These are phyloP conservation scores for Apiospora hydei DNA, from an alignment of 2,329 filamentous ascomycete species.

Conservation along the genomic window DNA sequence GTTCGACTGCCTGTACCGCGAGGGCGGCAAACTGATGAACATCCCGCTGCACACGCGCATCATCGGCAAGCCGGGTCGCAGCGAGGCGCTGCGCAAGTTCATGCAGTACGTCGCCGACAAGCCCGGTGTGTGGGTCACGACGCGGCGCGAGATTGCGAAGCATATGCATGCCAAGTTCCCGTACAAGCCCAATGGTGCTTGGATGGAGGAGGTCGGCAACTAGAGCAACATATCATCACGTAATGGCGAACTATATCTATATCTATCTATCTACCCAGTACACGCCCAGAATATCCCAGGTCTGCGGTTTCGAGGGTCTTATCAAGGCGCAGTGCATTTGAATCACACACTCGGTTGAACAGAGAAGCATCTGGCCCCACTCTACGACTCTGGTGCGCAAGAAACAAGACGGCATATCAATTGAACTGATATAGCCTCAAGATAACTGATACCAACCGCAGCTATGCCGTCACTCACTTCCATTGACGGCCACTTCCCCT, in stretches of 20 bases:
- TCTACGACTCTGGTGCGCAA: background rate
- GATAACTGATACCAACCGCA: background rate
- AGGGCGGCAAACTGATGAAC: constrained; percentile 52
- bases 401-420: background rate
- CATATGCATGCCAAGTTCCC: constrained; percentile 49
- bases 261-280: background rate
- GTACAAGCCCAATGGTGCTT: constrained; percentile 40
- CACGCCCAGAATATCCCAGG: background rate
- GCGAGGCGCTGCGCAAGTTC: constrained; percentile 48
- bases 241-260: background rate
- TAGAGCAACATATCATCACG: background rate
- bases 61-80: constrained; percentile 48
- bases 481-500: background rate
- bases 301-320: background rate
- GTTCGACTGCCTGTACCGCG: constrained; percentile 49
- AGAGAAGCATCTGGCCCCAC: background rate
- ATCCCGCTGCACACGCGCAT: constrained; percentile 50
- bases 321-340: background rate
- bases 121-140: constrained; percentile 52
- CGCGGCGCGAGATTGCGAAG: constrained; percentile 49
- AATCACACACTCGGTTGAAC: background rate
- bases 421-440: background rate
- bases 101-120: constrained; percentile 48
- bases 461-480: background rate
- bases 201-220: constrained; percentile 24